Evolutionary conservation across 2,329 filamentous ascomycete species (phyloP).

Genomic region (Xylariales sp.): DNA sequence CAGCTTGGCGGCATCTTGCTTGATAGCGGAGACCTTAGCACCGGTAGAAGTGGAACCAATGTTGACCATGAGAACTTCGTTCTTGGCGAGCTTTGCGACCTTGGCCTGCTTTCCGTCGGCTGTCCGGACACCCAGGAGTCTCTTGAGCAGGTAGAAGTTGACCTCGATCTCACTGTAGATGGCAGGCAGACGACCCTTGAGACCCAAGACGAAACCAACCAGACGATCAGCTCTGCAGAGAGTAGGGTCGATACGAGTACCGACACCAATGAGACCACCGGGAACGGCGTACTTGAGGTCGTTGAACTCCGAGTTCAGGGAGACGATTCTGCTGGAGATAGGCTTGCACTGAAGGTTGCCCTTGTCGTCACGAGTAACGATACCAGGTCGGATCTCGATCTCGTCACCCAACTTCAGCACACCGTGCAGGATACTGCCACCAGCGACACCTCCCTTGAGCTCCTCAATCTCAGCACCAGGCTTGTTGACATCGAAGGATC

Average conservation of each 20-base stretch:
- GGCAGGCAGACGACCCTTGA: constrained; percentile 87
- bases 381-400: constrained; percentile 98
- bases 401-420: constrained; percentile 96
- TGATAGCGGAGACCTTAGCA: constrained; percentile 95
- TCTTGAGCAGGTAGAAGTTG: constrained; percentile 96
- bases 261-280: constrained; percentile 95
- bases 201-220: constrained; percentile 93
- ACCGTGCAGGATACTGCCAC: constrained; percentile 94
- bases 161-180: constrained; percentile 99
- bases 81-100: constrained; percentile 96
- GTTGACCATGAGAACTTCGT: constrained; percentile 99
- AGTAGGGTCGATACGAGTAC: constrained; percentile 94
- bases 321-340: constrained; percentile 92
- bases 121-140: constrained; percentile 93
- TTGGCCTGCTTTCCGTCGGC: constrained; percentile 99
- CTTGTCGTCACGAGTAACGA: constrained; percentile 90
- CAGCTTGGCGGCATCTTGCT: constrained; percentile 95
- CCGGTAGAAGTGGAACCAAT: constrained; percentile 96
- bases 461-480: constrained; percentile 98
- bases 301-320: constrained; percentile 96
- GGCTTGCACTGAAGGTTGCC: constrained; percentile 95
- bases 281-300: constrained; percentile 98
- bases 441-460: constrained; percentile 96
- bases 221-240: constrained; percentile 98
- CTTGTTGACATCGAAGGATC: constrained; percentile 99